Base-by-base conservation (phyloP, 805 yeast species). In the Barnettozyma botsteinii region DNA sequence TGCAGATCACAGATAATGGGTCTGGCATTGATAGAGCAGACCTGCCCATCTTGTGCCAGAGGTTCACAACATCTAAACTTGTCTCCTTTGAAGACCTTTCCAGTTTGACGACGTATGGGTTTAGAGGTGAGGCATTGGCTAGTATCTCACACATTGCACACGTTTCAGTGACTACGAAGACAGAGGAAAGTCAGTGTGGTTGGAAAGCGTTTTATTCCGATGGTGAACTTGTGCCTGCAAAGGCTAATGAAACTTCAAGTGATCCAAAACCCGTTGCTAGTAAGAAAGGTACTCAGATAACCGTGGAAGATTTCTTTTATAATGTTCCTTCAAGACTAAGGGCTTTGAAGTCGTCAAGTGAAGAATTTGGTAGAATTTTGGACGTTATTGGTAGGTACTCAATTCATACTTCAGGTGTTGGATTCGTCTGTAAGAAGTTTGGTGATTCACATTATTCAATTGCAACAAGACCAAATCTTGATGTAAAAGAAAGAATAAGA, bases 71-170 rank as follows among this genome's bases (percentile, higher is more conserved):
- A 0, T 88, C 97, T 0, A 93, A 93, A 59, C 62, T 93, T 19
- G 46, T 61, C 1, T 69, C 63, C 8, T 91, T 84, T 57, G 91
- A 85, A 37, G 98, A 93, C 57, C 69, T 93, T 42, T 65, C 67
- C 36, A 59, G 70, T 4, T 75, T 93, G 19, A 65, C 73, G 18
- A 89, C 98, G 0, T 87, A 87, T 59, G 98, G 98, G 5, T 93
- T 93, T 58, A 70, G 98, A 40, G 98, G 98, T 13, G 98, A 93
- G 60, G 98, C 98, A 0, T 66, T 93, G 35, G 96, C 98, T 2
- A 81, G 93, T 56, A 89, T 93, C 7, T 87, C 96, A 0, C 96
- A 91, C 55, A 81, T 93, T 17, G 72, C 97, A 0, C 81, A 88
- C 42, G 65, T 93, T 2, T 71, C 86, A 0, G 94, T 93, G 6